These are phyloP conservation scores for Coffea eugenioides DNA, from an alignment of 257 asterid species.

Conservation along the genomic window DNA sequence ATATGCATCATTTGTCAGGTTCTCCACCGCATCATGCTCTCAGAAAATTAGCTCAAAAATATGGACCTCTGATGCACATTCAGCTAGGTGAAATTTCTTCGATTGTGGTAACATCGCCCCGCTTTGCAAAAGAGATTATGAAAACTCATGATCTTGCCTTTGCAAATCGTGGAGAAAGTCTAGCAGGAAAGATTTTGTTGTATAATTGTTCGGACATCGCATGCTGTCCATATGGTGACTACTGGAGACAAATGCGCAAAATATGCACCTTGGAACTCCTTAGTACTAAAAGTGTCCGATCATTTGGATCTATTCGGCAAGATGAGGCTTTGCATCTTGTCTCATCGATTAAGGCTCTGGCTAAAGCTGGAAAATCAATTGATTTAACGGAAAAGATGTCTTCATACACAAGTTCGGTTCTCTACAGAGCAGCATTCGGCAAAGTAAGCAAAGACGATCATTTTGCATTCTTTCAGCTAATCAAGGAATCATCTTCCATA, in stretches of 20 bases:
- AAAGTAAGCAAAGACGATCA: background rate
- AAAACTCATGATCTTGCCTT: too few species aligned
- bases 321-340: too few species aligned
- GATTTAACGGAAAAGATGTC: background rate
- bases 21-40: constrained; percentile 22
- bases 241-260: too few species aligned
- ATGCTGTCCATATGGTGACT: too few species aligned
- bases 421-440: background rate
- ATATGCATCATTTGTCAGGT: constrained; percentile 24
- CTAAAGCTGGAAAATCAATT: background rate
- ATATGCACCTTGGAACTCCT: too few species aligned
- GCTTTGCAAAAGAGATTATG: too few species aligned
- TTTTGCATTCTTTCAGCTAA: background rate
- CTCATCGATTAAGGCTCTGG: too few species aligned
- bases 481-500: background rate
- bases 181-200: too few species aligned
- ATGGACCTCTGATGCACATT: constrained; percentile 28
- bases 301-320: too few species aligned
- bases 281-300: too few species aligned
- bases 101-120: constrained; percentile 8
- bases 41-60: constrained; percentile 10
- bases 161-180: too few species aligned
- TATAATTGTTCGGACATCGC: too few species aligned
- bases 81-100: constrained; percentile 22
- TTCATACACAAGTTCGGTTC: background rate